These are phyloP conservation scores for Fraxinus xanthoxyloides DNA, from an alignment of 305 asterid genomes.

Conservation along the genomic window DNA sequence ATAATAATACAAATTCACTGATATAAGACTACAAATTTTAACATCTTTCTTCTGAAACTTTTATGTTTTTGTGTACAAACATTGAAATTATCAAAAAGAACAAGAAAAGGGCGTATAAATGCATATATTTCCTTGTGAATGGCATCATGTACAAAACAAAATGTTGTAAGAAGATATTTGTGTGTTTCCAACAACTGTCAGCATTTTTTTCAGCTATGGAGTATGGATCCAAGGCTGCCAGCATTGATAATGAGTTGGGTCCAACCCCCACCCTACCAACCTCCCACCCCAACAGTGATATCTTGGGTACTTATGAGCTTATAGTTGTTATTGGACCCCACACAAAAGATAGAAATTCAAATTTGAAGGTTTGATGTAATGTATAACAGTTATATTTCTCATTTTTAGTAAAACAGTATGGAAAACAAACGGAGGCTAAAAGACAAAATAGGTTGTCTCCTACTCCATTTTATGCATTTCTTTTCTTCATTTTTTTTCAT, in stretches of 20 bases:
- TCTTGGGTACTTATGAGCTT: background rate
- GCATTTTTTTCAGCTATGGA: background rate
- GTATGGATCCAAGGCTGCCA: background rate
- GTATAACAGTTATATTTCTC: too few species aligned
- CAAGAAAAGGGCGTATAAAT: background rate
- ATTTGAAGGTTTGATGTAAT: too few species aligned
- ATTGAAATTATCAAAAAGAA: background rate
- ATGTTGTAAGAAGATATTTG: background rate
- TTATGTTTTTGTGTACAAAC: background rate
- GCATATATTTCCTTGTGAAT: background rate
- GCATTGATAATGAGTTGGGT: background rate
- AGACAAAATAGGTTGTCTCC: background rate
- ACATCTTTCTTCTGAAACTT: background rate
- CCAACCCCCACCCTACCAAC: background rate
- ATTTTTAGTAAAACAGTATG: too few species aligned
- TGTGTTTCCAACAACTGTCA: background rate
- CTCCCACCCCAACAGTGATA: background rate
- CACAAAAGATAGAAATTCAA: too few species aligned
- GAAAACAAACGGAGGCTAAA: too few species aligned
- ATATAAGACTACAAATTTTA: background rate
- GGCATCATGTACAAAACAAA: background rate
- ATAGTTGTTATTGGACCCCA: too few species aligned
- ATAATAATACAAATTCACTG: background rate
- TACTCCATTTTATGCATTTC: background rate
- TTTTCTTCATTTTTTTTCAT: too few species aligned